A percentile compares a stretch with the other conserved stretches of the same genome.
These are phyloP conservation scores for Ustilago cynodontis DNA, from an alignment of 1,284 basidiomycete species.

Conservation along the genomic window DNA sequence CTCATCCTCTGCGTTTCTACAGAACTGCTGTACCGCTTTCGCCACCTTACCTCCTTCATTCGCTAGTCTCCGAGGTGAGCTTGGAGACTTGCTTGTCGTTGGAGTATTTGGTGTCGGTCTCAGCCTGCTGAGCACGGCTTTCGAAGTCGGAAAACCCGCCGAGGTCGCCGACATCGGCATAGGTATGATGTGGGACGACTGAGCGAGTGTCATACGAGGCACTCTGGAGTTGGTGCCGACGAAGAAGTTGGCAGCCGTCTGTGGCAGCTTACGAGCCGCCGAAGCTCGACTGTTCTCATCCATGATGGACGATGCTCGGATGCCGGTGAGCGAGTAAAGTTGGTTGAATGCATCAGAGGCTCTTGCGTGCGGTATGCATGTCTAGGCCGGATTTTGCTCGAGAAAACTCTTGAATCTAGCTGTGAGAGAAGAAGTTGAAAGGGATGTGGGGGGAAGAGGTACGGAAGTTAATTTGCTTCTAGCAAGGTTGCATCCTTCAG, in stretches of 20 bases:
- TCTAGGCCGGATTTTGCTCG: neutral
- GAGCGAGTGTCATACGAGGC: slow-evolving; percentile 38
- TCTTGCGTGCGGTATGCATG: neutral
- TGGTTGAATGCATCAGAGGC: slow-evolving; percentile 5
- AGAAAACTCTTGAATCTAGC: neutral
- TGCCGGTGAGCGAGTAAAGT: neutral
- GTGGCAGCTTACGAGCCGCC: slow-evolving; percentile 45
- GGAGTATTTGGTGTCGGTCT: slow-evolving; percentile 16
- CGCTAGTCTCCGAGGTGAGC: neutral
- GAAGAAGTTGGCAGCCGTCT: slow-evolving; percentile 51
- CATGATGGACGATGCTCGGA: slow-evolving; percentile 7
- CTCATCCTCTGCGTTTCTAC: neutral
- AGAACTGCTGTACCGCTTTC: slow-evolving; percentile 26
- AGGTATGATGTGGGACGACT: slow-evolving; percentile 38
- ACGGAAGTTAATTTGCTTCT: neutral
- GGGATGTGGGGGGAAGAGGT: neutral
- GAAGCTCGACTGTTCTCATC: slow-evolving; percentile 20
- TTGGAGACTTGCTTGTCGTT: neutral
- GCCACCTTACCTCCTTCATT: slow-evolving; percentile 22
- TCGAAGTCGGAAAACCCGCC: slow-evolving; percentile 5
- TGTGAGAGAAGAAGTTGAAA: neutral
- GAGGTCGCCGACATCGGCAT: slow-evolving; percentile 9
- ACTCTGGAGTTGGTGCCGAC: slow-evolving; percentile 50
- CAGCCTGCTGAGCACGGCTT: slow-evolving; percentile 3
- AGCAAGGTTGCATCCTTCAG: neutral